Evolutionary conservation across 139 green algal species (phyloP).

Genomic region (Auxenochlorella pyrenoidosa): DNA sequence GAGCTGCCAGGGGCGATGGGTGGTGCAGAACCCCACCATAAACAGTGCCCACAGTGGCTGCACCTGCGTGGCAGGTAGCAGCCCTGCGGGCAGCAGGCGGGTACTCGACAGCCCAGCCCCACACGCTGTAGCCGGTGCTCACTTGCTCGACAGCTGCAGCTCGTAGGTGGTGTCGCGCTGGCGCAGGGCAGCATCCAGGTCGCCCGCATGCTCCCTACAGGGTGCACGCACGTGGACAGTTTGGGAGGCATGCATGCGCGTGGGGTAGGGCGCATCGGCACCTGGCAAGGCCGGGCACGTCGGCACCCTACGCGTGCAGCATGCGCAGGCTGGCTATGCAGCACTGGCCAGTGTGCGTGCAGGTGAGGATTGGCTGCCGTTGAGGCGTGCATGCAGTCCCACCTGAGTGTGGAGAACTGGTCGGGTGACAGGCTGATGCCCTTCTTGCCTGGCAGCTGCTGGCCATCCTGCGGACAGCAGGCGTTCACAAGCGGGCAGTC

Average conservation of each 20-base stretch:
- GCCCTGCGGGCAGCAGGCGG: too few relatives aligned
- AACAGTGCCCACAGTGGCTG: too few relatives aligned
- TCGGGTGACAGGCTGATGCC: constrained; percentile 63
- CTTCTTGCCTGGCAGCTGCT: constrained; percentile 67
- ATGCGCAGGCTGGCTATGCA: too few relatives aligned
- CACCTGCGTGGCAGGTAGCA: too few relatives aligned
- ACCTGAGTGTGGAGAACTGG: constrained; percentile 48
- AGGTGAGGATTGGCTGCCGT: background rate
- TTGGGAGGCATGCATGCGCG: too few relatives aligned
- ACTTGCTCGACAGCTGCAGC: constrained; percentile 29
- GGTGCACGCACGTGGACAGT: background rate
- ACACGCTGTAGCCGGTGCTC: background rate
- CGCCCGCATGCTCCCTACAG: background rate
- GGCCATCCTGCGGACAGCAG: constrained; percentile 42
- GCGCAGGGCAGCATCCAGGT: constrained; percentile 19
- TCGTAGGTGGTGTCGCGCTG: background rate
- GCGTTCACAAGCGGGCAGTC: background rate
- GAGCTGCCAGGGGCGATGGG: too few relatives aligned
- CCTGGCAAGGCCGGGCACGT: too few relatives aligned
- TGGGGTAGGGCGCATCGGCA: too few relatives aligned
- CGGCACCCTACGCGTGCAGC: too few relatives aligned
- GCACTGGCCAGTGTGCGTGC: too few relatives aligned
- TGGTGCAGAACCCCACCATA: too few relatives aligned
- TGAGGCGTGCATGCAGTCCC: background rate
- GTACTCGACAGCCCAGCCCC: too few relatives aligned